Evolutionary conservation across 768 basidiomycete species (phyloP), one percentile per base, ranked within the genome.

Genomic region (Lepiota brunneoincarnata): DNA sequence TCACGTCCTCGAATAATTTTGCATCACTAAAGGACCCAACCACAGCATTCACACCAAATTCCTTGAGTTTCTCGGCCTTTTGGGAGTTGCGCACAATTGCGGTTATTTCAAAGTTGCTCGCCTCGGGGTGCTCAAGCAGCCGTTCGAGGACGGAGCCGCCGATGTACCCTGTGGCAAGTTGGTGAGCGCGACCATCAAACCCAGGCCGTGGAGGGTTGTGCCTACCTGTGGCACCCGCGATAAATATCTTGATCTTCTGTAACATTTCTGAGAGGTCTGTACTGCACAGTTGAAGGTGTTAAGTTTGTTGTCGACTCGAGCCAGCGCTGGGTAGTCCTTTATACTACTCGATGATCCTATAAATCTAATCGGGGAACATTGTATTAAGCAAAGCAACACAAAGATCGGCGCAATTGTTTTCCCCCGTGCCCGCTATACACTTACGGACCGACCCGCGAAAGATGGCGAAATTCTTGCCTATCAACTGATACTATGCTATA

Each of bases 181-280:
- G 47, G 43, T 48, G 41, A 40, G 21, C 36, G 24, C 6, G 35
- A 47, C 4, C 47, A 53, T 10, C 20, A 9, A 35, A 9, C 14
- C 6, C 11, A 6, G 1, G 18, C 15, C 4, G 24, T 10, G 18
- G 15, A 11, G 0, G 24, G 43, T 20, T 5, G 41, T 6, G 14
- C 63, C 37, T 53, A 74, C 78, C 77, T 11, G 78, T 78, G n/a
- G 71, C 75, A 36, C 77, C 76, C 36, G 72, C 72, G 44, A 80
- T 53, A 53, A 80, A 71, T 35, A 80, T 70, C 31, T 69, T 65
- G 36, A 50, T 58, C 58, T 68, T 72, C 31, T 61, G 55, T 28
- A 66, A 52, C 65, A 63, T 67, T 40, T 38, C 55, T 24, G 31
- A 28, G 31, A 31, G n/a, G 31, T 31, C 31, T 31, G 7, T 31